Percentiles rank a stretch among this genome's conserved stretches.
phyloP scores from a whole-genome alignment of 2,329 filamentous ascomycete genomes.

The Epichloe elymi region DNA sequence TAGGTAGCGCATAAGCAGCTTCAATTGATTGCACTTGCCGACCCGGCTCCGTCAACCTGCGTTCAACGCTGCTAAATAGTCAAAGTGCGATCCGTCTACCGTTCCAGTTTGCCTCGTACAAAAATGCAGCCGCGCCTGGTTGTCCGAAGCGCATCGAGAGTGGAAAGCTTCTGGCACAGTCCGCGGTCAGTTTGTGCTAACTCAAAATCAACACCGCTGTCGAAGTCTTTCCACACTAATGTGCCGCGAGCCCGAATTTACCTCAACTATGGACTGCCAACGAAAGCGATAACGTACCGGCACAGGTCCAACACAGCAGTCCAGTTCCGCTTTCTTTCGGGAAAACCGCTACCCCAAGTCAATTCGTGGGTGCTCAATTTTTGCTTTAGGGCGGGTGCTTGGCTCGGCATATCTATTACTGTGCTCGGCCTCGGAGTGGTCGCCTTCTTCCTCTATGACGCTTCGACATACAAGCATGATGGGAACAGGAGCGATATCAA shows the following conservation, averaged over 20 bases:
- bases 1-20: neutral
- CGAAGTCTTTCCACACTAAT: neutral
- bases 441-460: constrained; percentile 88
- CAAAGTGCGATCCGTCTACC: neutral
- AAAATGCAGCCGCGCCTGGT: constrained; percentile 1
- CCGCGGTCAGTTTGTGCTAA: neutral
- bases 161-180: neutral
- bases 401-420: constrained; percentile 57
- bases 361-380: constrained; percentile 40
- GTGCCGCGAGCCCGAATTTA: neutral
- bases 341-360: constrained; percentile 36
- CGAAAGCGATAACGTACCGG: neutral
- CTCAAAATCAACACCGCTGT: neutral
- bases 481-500: constrained; percentile 56
- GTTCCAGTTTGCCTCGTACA: neutral
- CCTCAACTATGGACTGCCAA: neutral
- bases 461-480: constrained; percentile 73
- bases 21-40: neutral
- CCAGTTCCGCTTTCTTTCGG: constrained; percentile 27
- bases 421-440: constrained; percentile 57
- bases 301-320: neutral
- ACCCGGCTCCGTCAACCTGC: neutral
- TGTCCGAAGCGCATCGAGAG: neutral
- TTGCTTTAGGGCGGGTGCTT: constrained; percentile 50
- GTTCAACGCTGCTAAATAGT: neutral